These are phyloP conservation scores for Myrica gale DNA, from an alignment of 306 rosid species.

Conservation along the genomic window DNA sequence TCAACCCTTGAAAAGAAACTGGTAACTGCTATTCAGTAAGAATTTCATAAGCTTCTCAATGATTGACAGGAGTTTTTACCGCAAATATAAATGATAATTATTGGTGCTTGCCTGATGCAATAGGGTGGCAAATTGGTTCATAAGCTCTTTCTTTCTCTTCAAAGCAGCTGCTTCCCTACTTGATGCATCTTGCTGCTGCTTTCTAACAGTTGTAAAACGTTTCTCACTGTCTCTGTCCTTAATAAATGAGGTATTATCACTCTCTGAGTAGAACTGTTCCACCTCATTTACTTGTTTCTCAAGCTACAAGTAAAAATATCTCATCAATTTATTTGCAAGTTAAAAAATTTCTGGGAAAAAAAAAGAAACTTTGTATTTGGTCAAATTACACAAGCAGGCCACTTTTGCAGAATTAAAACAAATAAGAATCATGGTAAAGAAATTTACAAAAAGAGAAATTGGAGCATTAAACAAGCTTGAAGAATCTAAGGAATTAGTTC, in stretches of 20 bases:
- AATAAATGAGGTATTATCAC: conserved; percentile 44
- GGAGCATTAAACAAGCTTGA: neutral
- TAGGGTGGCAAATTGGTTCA: conserved; percentile 79
- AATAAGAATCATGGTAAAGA: neutral
- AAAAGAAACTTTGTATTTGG: neutral
- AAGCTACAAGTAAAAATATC: conserved; percentile 48
- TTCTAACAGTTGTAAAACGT: conserved; percentile 65
- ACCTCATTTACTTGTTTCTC: conserved; percentile 64
- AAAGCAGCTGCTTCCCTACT: conserved; percentile 73
- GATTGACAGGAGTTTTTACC: neutral
- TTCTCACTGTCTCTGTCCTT: conserved; percentile 73
- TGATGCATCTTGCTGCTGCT: conserved; percentile 73
- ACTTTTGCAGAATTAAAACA: neutral
- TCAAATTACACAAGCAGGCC: neutral
- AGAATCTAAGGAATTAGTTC: neutral
- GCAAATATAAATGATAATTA: conserved; percentile 13
- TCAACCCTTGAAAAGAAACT: neutral
- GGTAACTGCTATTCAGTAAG: neutral
- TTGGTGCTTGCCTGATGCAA: conserved; percentile 61
- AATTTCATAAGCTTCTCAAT: neutral
- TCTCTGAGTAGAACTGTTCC: conserved; percentile 47
- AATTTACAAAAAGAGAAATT: neutral
- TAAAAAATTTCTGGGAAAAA: neutral
- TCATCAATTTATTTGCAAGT: conserved; percentile 14
- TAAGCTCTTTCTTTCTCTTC: conserved; percentile 91